A percentile compares a stretch with the other conserved stretches of the same genome.
These are phyloP conservation scores for Phytophthora citrophthora DNA, from an alignment of 352 stramenopile genomes.

Conservation along the genomic window DNA sequence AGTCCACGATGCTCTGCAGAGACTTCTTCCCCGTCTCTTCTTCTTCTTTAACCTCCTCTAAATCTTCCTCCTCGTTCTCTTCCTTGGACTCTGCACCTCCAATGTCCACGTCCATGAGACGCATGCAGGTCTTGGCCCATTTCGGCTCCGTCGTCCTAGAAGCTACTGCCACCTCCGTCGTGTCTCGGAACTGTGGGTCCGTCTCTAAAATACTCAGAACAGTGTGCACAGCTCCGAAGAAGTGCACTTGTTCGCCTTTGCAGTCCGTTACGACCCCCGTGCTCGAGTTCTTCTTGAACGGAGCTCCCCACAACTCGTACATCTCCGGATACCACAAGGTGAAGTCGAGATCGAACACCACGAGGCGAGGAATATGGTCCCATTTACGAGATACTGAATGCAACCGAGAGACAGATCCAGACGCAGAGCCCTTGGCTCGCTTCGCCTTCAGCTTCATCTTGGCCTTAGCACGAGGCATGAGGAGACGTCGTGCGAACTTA, in stretches of 20 bases:
- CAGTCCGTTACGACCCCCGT: slow-evolving; percentile 73
- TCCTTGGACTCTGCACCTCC: slow-evolving; percentile 38
- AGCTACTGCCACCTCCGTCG: slow-evolving; percentile 69
- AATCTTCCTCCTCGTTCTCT: not conserved
- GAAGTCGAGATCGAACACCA: slow-evolving; percentile 82
- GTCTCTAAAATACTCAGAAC: slow-evolving; percentile 76
- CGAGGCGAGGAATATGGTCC: slow-evolving; percentile 62
- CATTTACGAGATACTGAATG: slow-evolving; percentile 34
- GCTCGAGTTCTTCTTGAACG: slow-evolving; percentile 70
- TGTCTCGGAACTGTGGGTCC: slow-evolving; percentile 64
- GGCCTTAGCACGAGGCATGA: slow-evolving; percentile 26
- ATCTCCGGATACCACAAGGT: slow-evolving; percentile 87
- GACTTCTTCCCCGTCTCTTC: slow-evolving; percentile 37
- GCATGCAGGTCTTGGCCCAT: slow-evolving; percentile 83
- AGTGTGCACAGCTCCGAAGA: slow-evolving; percentile 75
- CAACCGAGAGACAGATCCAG: not conserved
- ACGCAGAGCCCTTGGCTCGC: slow-evolving; percentile 20
- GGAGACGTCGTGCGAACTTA: slow-evolving; percentile 3
- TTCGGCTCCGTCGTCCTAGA: slow-evolving; percentile 77
- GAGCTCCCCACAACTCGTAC: slow-evolving; percentile 84
- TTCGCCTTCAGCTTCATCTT: slow-evolving; percentile 36
- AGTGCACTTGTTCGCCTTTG: slow-evolving; percentile 77
- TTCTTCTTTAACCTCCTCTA: not conserved
- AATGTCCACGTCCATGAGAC: slow-evolving; percentile 69
- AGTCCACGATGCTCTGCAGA: slow-evolving; percentile 72